Conservation (phyloP, 169 alveolate species). For the Plasmodium blacklocki region DNA sequence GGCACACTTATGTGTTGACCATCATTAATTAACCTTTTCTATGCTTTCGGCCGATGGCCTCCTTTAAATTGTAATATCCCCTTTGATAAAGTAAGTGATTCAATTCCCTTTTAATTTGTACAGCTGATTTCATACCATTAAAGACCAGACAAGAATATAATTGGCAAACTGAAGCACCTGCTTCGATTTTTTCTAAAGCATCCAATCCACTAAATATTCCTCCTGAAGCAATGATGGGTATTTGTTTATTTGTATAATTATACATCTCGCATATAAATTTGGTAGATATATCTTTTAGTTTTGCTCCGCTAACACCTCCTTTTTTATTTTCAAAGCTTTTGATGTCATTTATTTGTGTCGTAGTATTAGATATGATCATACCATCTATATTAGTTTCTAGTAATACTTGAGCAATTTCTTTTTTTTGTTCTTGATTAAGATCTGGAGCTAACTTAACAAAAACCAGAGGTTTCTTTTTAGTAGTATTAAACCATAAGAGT, state of each 20-base stretch:
- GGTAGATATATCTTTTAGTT: slow-evolving; percentile 84
- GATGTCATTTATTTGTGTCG: slow-evolving; percentile 75
- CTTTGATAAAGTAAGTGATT: slow-evolving; percentile 43
- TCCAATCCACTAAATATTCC: slow-evolving; percentile 89
- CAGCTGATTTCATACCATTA: slow-evolving; percentile 71
- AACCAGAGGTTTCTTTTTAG: slow-evolving; percentile 71
- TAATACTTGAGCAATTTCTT: slow-evolving; percentile 89
- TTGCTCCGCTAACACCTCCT: slow-evolving; percentile 91
- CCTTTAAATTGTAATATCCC: slow-evolving; percentile 68
- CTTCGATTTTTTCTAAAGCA: slow-evolving; percentile 89
- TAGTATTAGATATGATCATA: slow-evolving; percentile 89
- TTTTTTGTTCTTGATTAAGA: slow-evolving; percentile 82
- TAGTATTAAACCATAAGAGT: slow-evolving; percentile 65
- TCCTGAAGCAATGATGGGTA: slow-evolving; percentile 91
- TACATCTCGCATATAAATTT: slow-evolving; percentile 86
- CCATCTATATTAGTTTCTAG: slow-evolving; percentile 86
- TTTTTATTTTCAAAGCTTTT: slow-evolving; percentile 68
- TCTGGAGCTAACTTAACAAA: slow-evolving; percentile 86
- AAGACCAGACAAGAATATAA: slow-evolving; percentile 87
- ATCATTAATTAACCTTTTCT: neutral
- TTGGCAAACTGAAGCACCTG: slow-evolving; percentile 91
- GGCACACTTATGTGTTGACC: neutral
- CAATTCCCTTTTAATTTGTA: slow-evolving; percentile 49
- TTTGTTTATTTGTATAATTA: slow-evolving; percentile 83
- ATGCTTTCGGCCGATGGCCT: slow-evolving; percentile 60